Base-by-base conservation (phyloP, 768 basidiomycete genomes). In the Agrocybe pediades region DNA sequence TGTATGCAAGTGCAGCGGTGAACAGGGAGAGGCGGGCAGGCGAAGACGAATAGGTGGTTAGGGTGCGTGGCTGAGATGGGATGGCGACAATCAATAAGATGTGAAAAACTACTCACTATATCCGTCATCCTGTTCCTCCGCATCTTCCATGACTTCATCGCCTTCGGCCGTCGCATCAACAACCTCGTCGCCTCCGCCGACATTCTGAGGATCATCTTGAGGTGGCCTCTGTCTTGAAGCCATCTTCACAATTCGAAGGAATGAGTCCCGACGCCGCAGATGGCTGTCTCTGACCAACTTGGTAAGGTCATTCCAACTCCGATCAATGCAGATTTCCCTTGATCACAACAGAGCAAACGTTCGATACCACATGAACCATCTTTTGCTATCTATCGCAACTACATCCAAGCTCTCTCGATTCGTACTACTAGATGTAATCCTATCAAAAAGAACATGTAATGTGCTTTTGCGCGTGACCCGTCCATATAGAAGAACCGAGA, bases 141-240 rank as follows among this genome's bases (percentile, higher is more conserved):
- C 84, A 64, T 86, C 86, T 64, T 91, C 88, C 90, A 92, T 92
- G 50, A 85, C 76, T 66, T 92, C 88, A 71, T 91, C 90, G 39
- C 78, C 87, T 61, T 80, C 79, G 4, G 79, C 84, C 50, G 74
- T 72, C 26, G 73, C 87, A 50, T 82, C 86, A 25, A 84, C 62
- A 21, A 64, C 71, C 46, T 87, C 89, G 52, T 90, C 88, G 56
- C 85, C 84, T 51, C 83, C 83, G 42, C 82, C 70, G 45, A 77
- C 76, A 30, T 67, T 77, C 60, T 78, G 84, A 49, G 73, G 74
- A 60, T 80, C 71, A 49, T 83, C 81, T 49, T 67, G 54, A 44
- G 68, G 55, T 52, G 67, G 53, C 51, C 66, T 65, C 60, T 72
- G 76, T 65, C 72, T 69, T 64, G 73, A 70, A 60, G 72, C 69